These are phyloP conservation scores for Salix dunnii DNA, from an alignment of 345 rosid genomes.

Conservation along the genomic window DNA sequence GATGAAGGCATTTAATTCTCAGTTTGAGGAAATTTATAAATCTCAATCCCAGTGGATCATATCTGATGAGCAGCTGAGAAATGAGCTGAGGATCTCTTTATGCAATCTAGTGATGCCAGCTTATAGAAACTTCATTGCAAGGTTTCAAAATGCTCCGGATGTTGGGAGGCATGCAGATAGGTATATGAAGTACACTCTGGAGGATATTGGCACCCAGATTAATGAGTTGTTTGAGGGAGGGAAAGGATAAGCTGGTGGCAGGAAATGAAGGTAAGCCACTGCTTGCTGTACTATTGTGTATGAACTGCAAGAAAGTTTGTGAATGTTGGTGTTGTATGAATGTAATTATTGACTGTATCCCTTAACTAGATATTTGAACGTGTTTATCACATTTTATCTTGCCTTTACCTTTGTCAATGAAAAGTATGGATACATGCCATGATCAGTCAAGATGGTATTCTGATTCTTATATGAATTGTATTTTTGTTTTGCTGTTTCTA, in stretches of 20 bases:
- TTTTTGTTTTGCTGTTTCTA: not conserved
- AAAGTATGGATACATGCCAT: not conserved
- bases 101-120: constrained; percentile 51
- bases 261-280: constrained; percentile 48
- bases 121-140: constrained; percentile 51
- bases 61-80: constrained; percentile 65
- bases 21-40: constrained; percentile 53
- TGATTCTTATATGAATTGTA: not conserved
- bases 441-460: not conserved
- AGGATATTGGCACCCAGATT: constrained; percentile 54
- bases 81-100: constrained; percentile 49
- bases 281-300: not conserved
- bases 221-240: constrained; percentile 57
- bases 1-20: constrained; percentile 50
- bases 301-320: not conserved
- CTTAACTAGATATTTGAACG: constrained; percentile 8
- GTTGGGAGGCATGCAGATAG: constrained; percentile 46
- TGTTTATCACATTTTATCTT: not conserved
- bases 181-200: constrained; percentile 42
- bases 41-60: constrained; percentile 54
- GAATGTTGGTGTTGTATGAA: constrained; percentile 9
- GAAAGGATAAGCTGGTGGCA: constrained; percentile 36
- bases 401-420: not conserved
- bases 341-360: constrained; percentile 5
- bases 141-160: constrained; percentile 54